phyloP scores from a whole-genome alignment of 2,329 filamentous ascomycete genomes.

The Monascus ruber region DNA sequence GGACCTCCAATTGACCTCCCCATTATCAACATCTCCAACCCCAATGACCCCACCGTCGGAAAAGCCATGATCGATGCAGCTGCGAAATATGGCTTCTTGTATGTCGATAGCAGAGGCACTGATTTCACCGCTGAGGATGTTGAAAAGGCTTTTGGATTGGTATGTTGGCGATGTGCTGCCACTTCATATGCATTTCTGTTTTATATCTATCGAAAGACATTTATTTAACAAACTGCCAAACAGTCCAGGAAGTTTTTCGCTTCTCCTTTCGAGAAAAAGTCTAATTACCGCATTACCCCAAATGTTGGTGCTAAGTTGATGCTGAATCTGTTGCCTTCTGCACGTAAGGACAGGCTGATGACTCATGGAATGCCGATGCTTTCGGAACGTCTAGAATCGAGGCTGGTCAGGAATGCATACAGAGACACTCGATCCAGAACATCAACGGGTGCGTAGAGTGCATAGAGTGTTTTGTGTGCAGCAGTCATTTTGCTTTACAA shows the following conservation, averaged over 20 bases:
- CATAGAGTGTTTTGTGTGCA: no score
- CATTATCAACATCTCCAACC: slow-evolving; percentile 66
- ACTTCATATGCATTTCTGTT: neutral
- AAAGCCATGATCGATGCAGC: slow-evolving; percentile 67
- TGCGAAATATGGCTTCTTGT: slow-evolving; percentile 76
- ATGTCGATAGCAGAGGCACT: slow-evolving; percentile 62
- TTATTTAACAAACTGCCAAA: slow-evolving; percentile 1
- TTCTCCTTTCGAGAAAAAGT: slow-evolving; percentile 59
- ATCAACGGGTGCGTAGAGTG: slow-evolving; percentile 53
- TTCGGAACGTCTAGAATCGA: slow-evolving; percentile 48
- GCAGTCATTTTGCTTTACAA: no score
- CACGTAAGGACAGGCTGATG: no score
- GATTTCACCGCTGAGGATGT: slow-evolving; percentile 58
- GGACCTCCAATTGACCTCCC: slow-evolving; percentile 47
- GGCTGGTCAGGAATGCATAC: slow-evolving; percentile 84
- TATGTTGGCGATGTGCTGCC: slow-evolving; percentile 27
- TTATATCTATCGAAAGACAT: neutral
- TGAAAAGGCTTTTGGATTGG: slow-evolving; percentile 61
- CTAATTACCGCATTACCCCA: slow-evolving; percentile 60
- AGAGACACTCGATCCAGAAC: slow-evolving; percentile 75
- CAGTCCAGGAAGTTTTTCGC: slow-evolving; percentile 65
- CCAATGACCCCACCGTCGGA: slow-evolving; percentile 49
- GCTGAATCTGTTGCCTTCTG: no score
- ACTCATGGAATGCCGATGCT: no score
- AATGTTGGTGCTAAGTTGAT: slow-evolving; percentile 28